A percentile compares a stretch with the other conserved stretches of the same genome.
Conservation (phyloP, 83 land plant species). For the Thuja plicata region DNA sequence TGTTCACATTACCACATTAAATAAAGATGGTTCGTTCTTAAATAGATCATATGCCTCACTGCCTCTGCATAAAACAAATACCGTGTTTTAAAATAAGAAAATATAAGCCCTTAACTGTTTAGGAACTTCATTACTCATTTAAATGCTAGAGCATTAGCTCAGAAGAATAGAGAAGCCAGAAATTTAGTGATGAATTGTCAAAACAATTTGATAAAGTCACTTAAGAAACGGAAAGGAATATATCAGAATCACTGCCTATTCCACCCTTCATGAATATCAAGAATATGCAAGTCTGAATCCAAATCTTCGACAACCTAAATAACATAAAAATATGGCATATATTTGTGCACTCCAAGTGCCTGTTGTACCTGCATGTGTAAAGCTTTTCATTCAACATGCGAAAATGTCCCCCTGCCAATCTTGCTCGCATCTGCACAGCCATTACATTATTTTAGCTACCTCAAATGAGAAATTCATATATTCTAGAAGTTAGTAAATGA, state of each 20-base stretch:
- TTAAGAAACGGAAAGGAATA: background rate
- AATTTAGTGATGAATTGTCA: background rate
- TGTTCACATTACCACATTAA: slow-evolving; percentile 62
- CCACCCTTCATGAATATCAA: background rate
- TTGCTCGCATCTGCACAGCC: slow-evolving; percentile 69
- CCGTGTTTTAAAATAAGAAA: slow-evolving; percentile 10
- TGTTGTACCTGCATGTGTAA: slow-evolving; percentile 83
- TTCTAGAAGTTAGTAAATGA: background rate
- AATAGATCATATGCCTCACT: slow-evolving; percentile 77
- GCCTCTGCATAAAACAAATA: slow-evolving; percentile 51
- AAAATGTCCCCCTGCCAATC: slow-evolving; percentile 83
- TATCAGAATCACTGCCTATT: background rate
- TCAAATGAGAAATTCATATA: background rate
- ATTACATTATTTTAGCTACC: background rate
- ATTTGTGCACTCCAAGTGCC: background rate
- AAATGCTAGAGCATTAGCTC: background rate
- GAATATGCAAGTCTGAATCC: background rate
- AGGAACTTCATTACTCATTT: background rate
- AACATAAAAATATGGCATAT: background rate
- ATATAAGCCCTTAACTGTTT: background rate
- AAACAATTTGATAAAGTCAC: background rate
- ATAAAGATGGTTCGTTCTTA: slow-evolving; percentile 67
- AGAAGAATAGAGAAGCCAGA: background rate
- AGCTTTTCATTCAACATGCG: slow-evolving; percentile 92
- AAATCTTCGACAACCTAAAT: background rate